These are phyloP conservation scores for Musa acuminata DNA, from an alignment of 176 grass and related monocot species.

Conservation along the genomic window DNA sequence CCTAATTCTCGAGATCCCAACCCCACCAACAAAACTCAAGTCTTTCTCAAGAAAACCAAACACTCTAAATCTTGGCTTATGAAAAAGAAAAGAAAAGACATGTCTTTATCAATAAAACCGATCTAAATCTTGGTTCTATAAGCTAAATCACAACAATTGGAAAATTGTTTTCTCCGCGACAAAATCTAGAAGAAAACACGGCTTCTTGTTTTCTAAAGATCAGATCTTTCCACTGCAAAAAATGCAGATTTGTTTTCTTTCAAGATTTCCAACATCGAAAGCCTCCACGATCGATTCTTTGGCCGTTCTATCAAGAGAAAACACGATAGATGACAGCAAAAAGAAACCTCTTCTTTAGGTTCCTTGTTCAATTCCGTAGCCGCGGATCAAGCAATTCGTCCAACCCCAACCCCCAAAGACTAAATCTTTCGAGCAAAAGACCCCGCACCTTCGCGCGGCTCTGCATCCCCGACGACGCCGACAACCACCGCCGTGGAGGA, in stretches of 20 bases:
- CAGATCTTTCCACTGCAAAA: background rate
- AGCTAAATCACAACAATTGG: too few species aligned
- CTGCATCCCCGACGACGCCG: background rate
- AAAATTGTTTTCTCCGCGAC: background rate
- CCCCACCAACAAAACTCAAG: background rate
- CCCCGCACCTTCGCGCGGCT: constrained; percentile 7
- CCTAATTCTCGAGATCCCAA: background rate
- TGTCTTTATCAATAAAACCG: background rate
- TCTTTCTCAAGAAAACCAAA: background rate
- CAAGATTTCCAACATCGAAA: background rate
- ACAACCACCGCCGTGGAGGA: background rate
- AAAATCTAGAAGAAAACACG: background rate
- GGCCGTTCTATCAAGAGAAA: background rate
- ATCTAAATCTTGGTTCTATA: background rate
- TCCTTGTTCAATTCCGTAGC: background rate
- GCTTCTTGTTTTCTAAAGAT: background rate
- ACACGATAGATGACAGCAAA: background rate
- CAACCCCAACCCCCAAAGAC: background rate
- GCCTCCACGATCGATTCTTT: background rate
- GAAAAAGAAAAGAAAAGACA: background rate
- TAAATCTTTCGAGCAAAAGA: constrained; percentile 11
- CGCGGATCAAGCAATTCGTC: background rate
- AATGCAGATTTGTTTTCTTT: background rate
- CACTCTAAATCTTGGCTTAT: background rate
- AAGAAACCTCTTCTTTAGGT: background rate